Evolutionary conservation across 169 alveolate genomes (phyloP).

Genomic region (Plasmodium falciparum): DNA sequence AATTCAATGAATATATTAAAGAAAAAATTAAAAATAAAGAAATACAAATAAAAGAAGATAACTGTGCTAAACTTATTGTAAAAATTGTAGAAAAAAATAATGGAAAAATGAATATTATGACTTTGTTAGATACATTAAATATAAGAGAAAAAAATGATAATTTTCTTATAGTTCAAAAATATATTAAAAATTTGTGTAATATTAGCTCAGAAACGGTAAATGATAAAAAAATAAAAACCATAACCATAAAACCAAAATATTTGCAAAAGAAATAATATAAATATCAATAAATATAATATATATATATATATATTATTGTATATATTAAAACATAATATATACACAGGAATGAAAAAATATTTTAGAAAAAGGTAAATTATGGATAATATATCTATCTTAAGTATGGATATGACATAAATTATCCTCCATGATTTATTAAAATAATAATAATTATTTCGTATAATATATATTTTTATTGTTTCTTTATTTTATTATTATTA

Average conservation of each 20-base stretch:
- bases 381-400: too few relatives aligned
- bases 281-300: background rate
- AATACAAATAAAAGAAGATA: slow-evolving; percentile 71
- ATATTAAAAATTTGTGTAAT: slow-evolving; percentile 55
- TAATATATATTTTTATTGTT: too few relatives aligned
- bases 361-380: too few relatives aligned
- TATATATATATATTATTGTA: too few relatives aligned
- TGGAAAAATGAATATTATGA: slow-evolving; percentile 69
- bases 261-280: slow-evolving; percentile 13
- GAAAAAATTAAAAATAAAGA: slow-evolving; percentile 73
- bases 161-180: slow-evolving; percentile 59
- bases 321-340: too few relatives aligned
- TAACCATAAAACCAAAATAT: slow-evolving; percentile 62
- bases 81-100: slow-evolving; percentile 69
- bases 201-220: slow-evolving; percentile 68
- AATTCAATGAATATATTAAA: slow-evolving; percentile 49
- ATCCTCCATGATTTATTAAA: too few relatives aligned
- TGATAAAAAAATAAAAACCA: slow-evolving; percentile 67
- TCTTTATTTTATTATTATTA: too few relatives aligned
- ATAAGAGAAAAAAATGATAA: slow-evolving; percentile 76
- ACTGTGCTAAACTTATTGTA: slow-evolving; percentile 68
- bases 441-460: too few relatives aligned
- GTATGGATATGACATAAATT: too few relatives aligned
- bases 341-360: too few relatives aligned
- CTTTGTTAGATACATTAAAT: slow-evolving; percentile 54